These are phyloP conservation scores for Cicer chorassanicum DNA, from an alignment of 306 rosid genomes.

Conservation along the genomic window DNA sequence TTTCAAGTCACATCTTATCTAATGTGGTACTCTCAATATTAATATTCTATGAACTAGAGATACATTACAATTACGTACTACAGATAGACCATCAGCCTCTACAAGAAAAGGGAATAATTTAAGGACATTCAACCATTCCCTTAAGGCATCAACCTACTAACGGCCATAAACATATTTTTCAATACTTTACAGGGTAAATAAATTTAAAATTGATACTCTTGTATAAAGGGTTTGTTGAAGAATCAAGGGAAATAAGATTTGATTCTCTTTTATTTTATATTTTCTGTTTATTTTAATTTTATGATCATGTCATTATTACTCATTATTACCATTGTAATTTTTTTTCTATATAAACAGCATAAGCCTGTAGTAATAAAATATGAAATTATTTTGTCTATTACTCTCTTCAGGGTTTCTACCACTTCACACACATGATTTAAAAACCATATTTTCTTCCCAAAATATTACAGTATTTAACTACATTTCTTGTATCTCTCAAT, in stretches of 20 bases:
- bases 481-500: neutral
- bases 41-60: too few relatives aligned
- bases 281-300: too few relatives aligned
- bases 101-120: neutral
- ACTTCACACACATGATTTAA: neutral
- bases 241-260: too few relatives aligned
- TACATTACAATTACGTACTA: neutral
- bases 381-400: too few relatives aligned
- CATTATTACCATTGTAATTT: too few relatives aligned
- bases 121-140: neutral
- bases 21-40: neutral
- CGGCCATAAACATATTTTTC: neutral
- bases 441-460: neutral
- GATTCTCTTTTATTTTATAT: too few relatives aligned
- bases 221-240: neutral
- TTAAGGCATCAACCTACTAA: too few relatives aligned
- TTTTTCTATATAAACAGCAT: too few relatives aligned
- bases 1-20: neutral
- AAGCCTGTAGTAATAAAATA: too few relatives aligned
- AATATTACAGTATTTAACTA: neutral
- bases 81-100: conserved; percentile 9
- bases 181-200: neutral
- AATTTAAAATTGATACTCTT: conserved; percentile 16
- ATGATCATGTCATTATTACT: too few relatives aligned
- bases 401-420: neutral